Conservation (phyloP, 2,329 filamentous ascomycete genomes). For the Aspergillus niger region DNA sequence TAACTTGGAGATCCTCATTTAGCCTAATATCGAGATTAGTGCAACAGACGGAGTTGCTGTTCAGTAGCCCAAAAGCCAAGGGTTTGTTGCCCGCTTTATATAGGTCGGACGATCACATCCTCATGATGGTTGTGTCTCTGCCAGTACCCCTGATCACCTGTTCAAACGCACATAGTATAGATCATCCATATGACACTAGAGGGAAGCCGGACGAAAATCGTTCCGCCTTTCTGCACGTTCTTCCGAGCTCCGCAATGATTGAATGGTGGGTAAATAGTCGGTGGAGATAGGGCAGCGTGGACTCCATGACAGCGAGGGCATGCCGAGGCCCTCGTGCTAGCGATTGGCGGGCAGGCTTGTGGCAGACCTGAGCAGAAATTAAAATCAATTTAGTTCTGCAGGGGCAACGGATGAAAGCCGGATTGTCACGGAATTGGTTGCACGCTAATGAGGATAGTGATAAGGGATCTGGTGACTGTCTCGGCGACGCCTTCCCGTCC, state of each 20-base stretch:
- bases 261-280: background rate
- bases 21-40: background rate
- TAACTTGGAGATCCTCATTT: background rate
- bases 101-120: background rate
- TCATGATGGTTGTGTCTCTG: too few relatives aligned
- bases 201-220: background rate
- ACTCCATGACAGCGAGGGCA: background rate
- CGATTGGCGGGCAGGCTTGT: background rate
- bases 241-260: constrained; percentile 1
- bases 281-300: constrained; percentile 2
- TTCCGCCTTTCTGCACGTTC: constrained; percentile 2
- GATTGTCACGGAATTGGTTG: background rate
- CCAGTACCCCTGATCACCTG: background rate
- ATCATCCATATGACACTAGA: background rate
- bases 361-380: background rate
- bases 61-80: background rate
- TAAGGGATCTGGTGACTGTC: background rate
- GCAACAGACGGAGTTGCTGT: background rate
- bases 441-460: background rate
- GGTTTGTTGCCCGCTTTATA: background rate
- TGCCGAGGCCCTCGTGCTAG: background rate
- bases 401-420: background rate
- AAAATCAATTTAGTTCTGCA: background rate
- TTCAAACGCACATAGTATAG: background rate
- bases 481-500: background rate